Base-by-base conservation (phyloP, 257 asterid species). In the Scutellaria minor region DNA sequence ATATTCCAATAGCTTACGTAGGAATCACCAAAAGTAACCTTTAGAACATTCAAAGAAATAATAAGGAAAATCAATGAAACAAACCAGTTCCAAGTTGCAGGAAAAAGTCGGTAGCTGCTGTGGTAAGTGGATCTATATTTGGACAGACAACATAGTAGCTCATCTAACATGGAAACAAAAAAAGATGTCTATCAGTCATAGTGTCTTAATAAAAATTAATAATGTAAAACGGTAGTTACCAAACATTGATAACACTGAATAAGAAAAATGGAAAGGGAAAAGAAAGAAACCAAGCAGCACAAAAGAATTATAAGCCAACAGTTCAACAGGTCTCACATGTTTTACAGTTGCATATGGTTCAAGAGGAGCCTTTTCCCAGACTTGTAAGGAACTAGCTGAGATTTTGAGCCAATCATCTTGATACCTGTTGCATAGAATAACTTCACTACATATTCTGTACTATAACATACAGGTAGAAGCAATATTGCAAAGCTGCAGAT, bases 391-490 rank as follows among this genome's bases (percentile, higher is more conserved):
- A 82, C 86, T 85, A 51, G 97, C 84, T 9, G 99, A 88, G 59
- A 93, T 87, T 83, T 95, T 95, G 47, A 95, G 99, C 98, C 99
- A 95, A 82, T 95, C 99, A 70, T 95, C 97, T 89, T 95, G 98
- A 85, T 95, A 95, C 88, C 98, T 95, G 69, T 77, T 50, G 74
- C 64, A 77, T 54, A 60, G 57, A 82, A 73, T 67, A 65, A 77
- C 48, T 50, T 65, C 68, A 72, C 42, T 70, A 75, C 45, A 64
- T 66, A 76, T 55, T 74, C 52, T 20, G 59, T 40, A 41, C 22
- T 40, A 68, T 44, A 68, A 52, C 40, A 57, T 56, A 67, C 60
- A 71, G 61, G 73, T 55, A 54, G 10, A 45, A 54, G 9, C 11
- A n/a, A 10, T 44, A 72, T 46, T 42, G 50, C 18, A 55, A 73